Percentiles rank a stretch among this genome's conserved stretches.
Conservation (phyloP, 169 alveolate species). For the Ichthyophthirius multifiliis region DNA sequence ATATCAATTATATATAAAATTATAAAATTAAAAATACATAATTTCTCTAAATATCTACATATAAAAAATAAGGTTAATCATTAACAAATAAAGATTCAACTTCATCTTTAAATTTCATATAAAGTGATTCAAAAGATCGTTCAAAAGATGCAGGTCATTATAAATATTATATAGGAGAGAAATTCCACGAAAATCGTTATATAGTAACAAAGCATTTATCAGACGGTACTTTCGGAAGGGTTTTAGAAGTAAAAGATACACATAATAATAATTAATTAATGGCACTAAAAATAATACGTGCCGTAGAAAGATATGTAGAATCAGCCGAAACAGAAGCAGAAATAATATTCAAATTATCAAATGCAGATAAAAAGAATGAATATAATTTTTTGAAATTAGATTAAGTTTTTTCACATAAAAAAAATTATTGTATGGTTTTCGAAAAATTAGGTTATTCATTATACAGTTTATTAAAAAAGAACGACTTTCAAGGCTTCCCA, state of each 20-base stretch:
- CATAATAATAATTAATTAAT: slow-evolving; percentile 66
- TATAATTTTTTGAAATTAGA: slow-evolving; percentile 87
- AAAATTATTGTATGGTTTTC: slow-evolving; percentile 92
- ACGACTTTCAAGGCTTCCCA: slow-evolving; percentile 93
- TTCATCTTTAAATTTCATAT: too few relatives aligned
- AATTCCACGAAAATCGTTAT: slow-evolving; percentile 68
- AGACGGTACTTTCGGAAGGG: slow-evolving; percentile 99
- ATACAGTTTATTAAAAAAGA: slow-evolving; percentile 91
- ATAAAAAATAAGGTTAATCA: too few relatives aligned
- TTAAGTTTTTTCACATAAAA: slow-evolving; percentile 89
- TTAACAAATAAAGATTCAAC: too few relatives aligned
- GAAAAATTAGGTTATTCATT: slow-evolving; percentile 96
- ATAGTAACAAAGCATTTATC: slow-evolving; percentile 87
- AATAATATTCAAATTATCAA: slow-evolving; percentile 84
- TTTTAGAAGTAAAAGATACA: slow-evolving; percentile 81
- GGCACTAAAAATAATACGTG: slow-evolving; percentile 93
- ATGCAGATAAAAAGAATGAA: slow-evolving; percentile 79
- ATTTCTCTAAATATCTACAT: too few relatives aligned
- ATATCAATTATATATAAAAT: too few relatives aligned
- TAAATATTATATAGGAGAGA: slow-evolving; percentile 23
- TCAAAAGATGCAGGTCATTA: slow-evolving; percentile 53
- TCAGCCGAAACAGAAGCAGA: slow-evolving; percentile 96
- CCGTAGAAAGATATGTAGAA: slow-evolving; percentile 91
- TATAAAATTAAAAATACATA: too few relatives aligned
- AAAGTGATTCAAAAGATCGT: slow-evolving; percentile 2